Evolutionary conservation across 345 rosid genomes (phyloP), one percentile per base, ranked within the genome.

Genomic region (Cardamine occulta): DNA sequence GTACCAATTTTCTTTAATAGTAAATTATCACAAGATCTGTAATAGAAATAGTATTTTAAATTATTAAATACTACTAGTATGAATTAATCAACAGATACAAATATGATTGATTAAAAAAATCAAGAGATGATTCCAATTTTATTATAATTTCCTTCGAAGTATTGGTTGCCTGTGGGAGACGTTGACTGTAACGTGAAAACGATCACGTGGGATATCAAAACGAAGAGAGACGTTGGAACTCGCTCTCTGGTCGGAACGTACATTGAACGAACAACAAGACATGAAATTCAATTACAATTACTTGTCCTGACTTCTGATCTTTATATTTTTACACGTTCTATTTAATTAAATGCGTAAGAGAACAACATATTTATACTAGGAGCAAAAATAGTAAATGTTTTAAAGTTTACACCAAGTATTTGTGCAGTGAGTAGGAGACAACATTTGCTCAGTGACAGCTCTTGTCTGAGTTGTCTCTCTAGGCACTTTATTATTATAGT

Each of bases 361-460:
- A 39, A 48, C 29, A 58, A 32, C 63, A 18, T 58, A 39, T 68
- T 49, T 68, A 58, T 39, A 48, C 59, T 58, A 56, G 21, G 19
- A 56, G 51, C 28, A 9, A 32, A 51, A 14, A 37, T 52, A 63
- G 28, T 61, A 34, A 35, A 48, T 29, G 1, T 57, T 35, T 35
- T 34, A 14, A 74, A 24, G 73, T 68, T 75, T 35, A 56, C 66
- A 70, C 54, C 54, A 63, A 63, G 49, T 3, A 24, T 70, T 56
- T 70, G 80, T 77, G 72, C 61, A 70, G 35, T 34, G 76, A 70
- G 55, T 47, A 70, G 80, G 80, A 70, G 76, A 77, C 80, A 77
- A 26, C 71, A 45, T 70, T 70, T 63, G 72, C 32, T 70, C 75
- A 54, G 34, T 55, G 66, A 77, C 80, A 77, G 76, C 72, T 55